A percentile compares a stretch with the other conserved stretches of the same genome.
Conservation (phyloP, 2,329 filamentous ascomycete species). For the Plectosphaerella cucumerina region DNA sequence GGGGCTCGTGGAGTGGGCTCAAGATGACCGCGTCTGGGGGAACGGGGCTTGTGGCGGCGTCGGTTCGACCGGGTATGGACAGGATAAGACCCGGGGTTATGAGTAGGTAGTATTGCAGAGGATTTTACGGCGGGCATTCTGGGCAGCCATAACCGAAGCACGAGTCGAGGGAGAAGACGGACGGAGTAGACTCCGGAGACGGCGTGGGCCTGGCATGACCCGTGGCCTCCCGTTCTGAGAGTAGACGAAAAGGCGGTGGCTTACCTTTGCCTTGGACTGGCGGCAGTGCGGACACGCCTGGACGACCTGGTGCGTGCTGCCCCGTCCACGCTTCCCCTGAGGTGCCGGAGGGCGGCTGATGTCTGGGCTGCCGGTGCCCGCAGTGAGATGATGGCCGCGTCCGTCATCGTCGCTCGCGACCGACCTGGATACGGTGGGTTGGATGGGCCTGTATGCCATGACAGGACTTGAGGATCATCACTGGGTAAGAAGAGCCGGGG, state of each 20-base stretch:
- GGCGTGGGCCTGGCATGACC: no score
- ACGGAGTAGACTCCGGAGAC: background rate
- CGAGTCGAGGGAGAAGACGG: no score
- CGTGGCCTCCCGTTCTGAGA: no score
- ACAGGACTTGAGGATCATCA: no score
- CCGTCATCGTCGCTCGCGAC: background rate
- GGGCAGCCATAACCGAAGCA: no score
- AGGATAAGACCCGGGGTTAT: no score
- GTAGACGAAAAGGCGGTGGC: background rate
- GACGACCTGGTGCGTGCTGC: background rate
- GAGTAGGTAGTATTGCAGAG: no score
- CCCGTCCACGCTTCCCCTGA: background rate
- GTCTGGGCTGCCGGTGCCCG: background rate
- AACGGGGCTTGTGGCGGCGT: no score
- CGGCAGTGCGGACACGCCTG: background rate
- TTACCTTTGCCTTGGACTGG: background rate
- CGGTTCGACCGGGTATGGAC: no score
- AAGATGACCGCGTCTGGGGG: no score
- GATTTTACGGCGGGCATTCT: no score
- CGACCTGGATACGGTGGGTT: background rate
- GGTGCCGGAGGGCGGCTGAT: background rate
- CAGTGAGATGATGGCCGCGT: background rate
- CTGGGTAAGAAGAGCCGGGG: no score
- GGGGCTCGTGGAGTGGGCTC: background rate
- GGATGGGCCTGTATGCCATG: background rate